Conservation (phyloP, 2,329 filamentous ascomycete genomes). For the Fragosphaeria purpurea region DNA sequence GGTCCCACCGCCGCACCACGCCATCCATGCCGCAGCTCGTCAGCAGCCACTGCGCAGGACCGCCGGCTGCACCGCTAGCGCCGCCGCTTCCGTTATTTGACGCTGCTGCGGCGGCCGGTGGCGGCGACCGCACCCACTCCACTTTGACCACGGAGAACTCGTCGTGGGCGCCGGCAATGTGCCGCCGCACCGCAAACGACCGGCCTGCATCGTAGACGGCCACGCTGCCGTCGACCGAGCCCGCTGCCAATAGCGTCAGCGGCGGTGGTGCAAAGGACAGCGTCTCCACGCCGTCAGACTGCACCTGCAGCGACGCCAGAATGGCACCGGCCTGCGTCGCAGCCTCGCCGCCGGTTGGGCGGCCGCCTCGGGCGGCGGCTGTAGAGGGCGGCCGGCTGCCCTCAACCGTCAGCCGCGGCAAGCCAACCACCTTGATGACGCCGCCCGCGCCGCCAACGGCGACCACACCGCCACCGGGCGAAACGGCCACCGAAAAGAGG, state of each 20-base stretch:
- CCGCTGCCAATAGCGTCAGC: constrained; percentile 49
- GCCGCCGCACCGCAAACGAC: constrained; percentile 74
- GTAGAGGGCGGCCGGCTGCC: constrained; percentile 36
- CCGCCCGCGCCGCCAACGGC: constrained; percentile 85
- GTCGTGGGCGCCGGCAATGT: constrained; percentile 74
- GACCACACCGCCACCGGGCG: constrained; percentile 67
- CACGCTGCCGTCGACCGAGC: constrained; percentile 66
- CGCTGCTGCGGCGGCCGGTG: neutral
- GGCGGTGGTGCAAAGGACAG: constrained; percentile 51
- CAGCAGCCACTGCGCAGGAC: constrained; percentile 48
- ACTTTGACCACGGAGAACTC: constrained; percentile 88
- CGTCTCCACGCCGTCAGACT: constrained; percentile 68
- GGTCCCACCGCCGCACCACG: constrained; percentile 80
- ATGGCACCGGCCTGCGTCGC: constrained; percentile 44
- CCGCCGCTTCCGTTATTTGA: constrained; percentile 12
- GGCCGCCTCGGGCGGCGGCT: constrained; percentile 24
- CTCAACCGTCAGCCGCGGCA: constrained; percentile 51
- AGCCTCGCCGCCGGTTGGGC: constrained; percentile 14
- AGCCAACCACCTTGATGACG: constrained; percentile 71
- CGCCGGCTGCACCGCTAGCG: constrained; percentile 31
- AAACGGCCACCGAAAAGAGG: constrained; percentile 76
- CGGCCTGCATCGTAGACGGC: constrained; percentile 79
- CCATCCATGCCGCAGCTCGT: constrained; percentile 91
- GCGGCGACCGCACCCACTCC: constrained; percentile 55
- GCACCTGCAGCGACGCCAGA: constrained; percentile 72